Evolutionary conservation across 2,329 filamentous ascomycete genomes (phyloP), one percentile per base, ranked within the genome.

Genomic region (Exophiala bonariae): DNA sequence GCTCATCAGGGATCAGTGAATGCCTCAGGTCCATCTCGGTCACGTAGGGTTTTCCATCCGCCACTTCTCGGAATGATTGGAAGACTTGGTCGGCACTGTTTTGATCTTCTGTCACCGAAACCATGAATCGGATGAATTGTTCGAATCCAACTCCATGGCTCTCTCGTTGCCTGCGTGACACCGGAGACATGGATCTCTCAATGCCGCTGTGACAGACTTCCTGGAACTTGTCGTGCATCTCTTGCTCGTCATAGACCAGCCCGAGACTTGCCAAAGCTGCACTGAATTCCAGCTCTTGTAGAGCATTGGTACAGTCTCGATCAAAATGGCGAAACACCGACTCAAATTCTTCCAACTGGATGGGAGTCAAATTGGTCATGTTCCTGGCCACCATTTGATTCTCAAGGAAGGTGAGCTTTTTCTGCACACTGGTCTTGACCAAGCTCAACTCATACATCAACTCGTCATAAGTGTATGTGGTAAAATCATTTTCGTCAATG

Each of bases 41-140:
- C 32, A 99, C 93, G 67, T 99, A 99, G 9, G 92, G 91, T 77
- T 99, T 99, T 57, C 93, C 93, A 72, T 99, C 93, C 14, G 93
- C 93, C 36, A 99, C 93, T 70, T 99, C 93, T 48, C 85, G 83
- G 81, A 99, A 99, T 55, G 87, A 95, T 72, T 99, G 92, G 75
- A 93, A 97, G 4, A 99, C 93, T 68, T 99, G 93, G 70, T 97
- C 93, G 10, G 93, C 93, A 3, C 91, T 96, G 67, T 99, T 96
- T 72, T 99, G 93, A 65, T 99, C 93, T 70, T 99, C 93, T 10
- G 93, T 99, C 40, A 96, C 93, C 59, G 95, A 89, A 38, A 99
- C 93, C 93, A 99, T 99, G 77, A 99, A 99, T 31, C 89, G 85
- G 66, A 99, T 99, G 65, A 99, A 99, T 69, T 97, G 92, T 73